phyloP scores from a whole-genome alignment of 2,329 filamentous ascomycete species.

The Stagonosporopsis chrysanthemi region DNA sequence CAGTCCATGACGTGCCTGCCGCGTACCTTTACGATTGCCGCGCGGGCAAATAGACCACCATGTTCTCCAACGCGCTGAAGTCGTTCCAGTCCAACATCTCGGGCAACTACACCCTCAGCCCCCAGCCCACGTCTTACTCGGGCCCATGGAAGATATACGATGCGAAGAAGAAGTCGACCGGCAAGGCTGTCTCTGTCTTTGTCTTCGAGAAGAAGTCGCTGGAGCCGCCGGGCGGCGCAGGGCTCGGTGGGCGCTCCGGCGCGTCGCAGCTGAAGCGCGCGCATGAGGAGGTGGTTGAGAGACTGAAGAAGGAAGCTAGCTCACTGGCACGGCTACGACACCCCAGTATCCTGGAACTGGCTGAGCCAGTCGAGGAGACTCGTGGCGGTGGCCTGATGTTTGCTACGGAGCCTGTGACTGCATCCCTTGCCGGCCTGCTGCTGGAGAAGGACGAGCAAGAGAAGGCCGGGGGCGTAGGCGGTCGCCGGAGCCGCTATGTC shows the following conservation, averaged over 20 bases:
- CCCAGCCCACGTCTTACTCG: slow-evolving; percentile 76
- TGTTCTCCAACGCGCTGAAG: slow-evolving; percentile 91
- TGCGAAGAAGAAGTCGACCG: slow-evolving; percentile 94
- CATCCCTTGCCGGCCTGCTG: slow-evolving; percentile 82
- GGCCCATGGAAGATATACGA: slow-evolving; percentile 98
- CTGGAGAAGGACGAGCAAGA: slow-evolving; percentile 92
- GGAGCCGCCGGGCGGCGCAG: slow-evolving; percentile 69
- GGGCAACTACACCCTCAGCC: slow-evolving; percentile 85
- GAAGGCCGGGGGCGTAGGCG: slow-evolving; percentile 69
- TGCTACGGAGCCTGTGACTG: slow-evolving; percentile 88
- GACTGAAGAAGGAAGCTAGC: slow-evolving; percentile 89
- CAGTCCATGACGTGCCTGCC: slow-evolving; percentile 41
- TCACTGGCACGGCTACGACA: slow-evolving; percentile 88
- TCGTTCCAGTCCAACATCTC: slow-evolving; percentile 94
- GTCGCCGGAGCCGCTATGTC: slow-evolving; percentile 79
- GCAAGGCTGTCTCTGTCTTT: slow-evolving; percentile 88
- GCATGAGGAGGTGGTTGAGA: slow-evolving; percentile 88
- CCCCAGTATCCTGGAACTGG: slow-evolving; percentile 88
- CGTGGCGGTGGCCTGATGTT: slow-evolving; percentile 92
- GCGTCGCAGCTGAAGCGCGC: slow-evolving; percentile 77
- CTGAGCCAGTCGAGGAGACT: slow-evolving; percentile 95
- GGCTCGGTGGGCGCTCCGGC: slow-evolving; percentile 64
- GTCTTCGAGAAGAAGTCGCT: slow-evolving; percentile 91
- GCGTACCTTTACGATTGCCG: slow-evolving; percentile 28
- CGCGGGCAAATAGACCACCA: slow-evolving; percentile 56